Conservation (phyloP, 495 filamentous ascomycete genomes). For the Hypomontagnella monticulosa region DNA sequence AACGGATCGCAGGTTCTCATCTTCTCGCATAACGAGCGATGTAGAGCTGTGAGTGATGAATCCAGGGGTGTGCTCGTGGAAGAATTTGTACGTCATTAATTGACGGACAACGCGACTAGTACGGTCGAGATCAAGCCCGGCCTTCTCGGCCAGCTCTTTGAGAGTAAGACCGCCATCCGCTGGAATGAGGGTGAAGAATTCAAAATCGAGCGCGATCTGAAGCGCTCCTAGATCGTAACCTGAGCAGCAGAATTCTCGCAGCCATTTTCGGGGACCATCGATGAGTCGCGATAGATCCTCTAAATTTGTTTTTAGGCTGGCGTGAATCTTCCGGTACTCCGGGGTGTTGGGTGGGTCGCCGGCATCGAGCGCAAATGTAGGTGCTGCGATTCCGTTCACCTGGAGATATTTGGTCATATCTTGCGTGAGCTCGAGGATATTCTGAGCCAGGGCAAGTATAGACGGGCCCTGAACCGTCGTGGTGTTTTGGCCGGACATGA, state of each 20-base stretch:
- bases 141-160: conserved; percentile 33
- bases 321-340: conserved; percentile 10
- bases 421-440: background rate
- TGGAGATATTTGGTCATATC: background rate
- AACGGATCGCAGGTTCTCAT: background rate
- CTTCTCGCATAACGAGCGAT: background rate
- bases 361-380: background rate
- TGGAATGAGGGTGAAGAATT: conserved; percentile 8
- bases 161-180: conserved; percentile 19
- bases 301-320: background rate
- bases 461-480: no score
- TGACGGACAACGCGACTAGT: conserved; percentile 34
- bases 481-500: no score
- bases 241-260: conserved; percentile 13
- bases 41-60: background rate
- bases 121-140: conserved; percentile 42
- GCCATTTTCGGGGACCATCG: conserved; percentile 33
- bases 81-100: conserved; percentile 43
- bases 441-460: background rate
- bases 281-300: conserved; percentile 42
- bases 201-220: background rate
- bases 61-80: conserved; percentile 28
- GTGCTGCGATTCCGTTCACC: background rate
- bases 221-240: conserved; percentile 40
- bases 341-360: background rate